Percentiles rank a stretch among this genome's conserved stretches.
Conservation (phyloP, 495 filamentous ascomycete genomes). For the Aspergillus wentii region DNA sequence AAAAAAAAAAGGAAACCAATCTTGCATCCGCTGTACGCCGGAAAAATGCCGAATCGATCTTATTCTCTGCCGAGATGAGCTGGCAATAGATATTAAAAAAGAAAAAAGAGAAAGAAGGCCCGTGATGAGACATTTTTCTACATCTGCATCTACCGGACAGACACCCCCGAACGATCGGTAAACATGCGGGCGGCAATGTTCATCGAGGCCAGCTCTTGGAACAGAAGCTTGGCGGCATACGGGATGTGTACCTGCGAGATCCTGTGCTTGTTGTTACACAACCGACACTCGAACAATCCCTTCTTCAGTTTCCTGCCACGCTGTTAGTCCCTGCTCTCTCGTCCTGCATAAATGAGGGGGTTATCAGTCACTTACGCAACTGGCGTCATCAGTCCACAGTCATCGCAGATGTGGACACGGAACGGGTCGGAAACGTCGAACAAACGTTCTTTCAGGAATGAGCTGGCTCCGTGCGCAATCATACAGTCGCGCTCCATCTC, state of each 20-base stretch:
- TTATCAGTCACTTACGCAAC: slow-evolving; percentile 77
- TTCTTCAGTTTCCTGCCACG: slow-evolving; percentile 98
- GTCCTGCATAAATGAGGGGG: slow-evolving; percentile 52
- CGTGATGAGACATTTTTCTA: no score
- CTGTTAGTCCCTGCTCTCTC: slow-evolving; percentile 87
- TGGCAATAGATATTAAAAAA: background rate
- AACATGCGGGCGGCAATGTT: slow-evolving; percentile 98
- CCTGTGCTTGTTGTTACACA: slow-evolving; percentile 96
- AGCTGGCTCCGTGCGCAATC: slow-evolving; percentile 95
- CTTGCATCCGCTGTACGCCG: slow-evolving; percentile 16
- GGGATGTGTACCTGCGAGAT: slow-evolving; percentile 97
- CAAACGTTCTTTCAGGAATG: slow-evolving; percentile 94
- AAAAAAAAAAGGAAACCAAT: slow-evolving; percentile 3
- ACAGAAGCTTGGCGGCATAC: slow-evolving; percentile 95
- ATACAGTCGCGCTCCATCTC: slow-evolving; percentile 99
- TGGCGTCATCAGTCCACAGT: slow-evolving; percentile 97
- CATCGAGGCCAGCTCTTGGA: slow-evolving; percentile 97
- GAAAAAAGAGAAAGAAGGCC: slow-evolving; percentile 1
- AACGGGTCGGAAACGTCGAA: slow-evolving; percentile 99
- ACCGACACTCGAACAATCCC: slow-evolving; percentile 89
- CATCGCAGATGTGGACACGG: slow-evolving; percentile 96
- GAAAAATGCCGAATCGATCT: slow-evolving; percentile 18
- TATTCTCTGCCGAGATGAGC: slow-evolving; percentile 14
- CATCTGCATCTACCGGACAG: slow-evolving; percentile 30
- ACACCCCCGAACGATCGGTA: slow-evolving; percentile 59